Evolutionary conservation across 148 eudicot genomes (phyloP), one percentile per base, ranked within the genome.

Genomic region (Amaranthus palmeri): DNA sequence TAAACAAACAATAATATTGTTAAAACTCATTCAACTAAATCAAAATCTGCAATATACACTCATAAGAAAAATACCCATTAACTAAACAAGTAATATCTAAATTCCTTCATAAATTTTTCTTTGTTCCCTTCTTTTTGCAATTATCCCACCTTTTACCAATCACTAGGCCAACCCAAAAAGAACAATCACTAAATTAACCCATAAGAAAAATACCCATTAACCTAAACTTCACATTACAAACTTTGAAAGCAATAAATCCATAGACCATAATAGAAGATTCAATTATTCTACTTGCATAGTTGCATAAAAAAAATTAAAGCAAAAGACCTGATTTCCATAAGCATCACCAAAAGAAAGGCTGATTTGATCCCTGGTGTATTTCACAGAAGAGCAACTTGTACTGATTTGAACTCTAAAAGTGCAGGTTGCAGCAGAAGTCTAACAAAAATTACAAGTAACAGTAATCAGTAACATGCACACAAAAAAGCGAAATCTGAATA

Each of bases 301-400:
- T n/a, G n/a, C n/a, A 43, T 14, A 43, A 25, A 17, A 5, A n/a
- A 1, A 14, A 5, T 41, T n/a, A 40, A 9, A 51, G 65, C 8
- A 3, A 75, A 14, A 12, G 5, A 81, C 88, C 85, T 84, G 88
- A 61, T 82, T 80, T 14, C 90, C 90, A 74, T 82, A 80, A 56
- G 86, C 84, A 75, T 86, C 90, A 7, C 90, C 90, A 73, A 86
- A 84, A 55, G 87, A 80, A 10, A 84, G 78, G 79, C 90, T 84
- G 53, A 84, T 78, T 72, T 72, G 80, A 62, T 86, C 90, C 59
- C 83, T 82, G 42, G 90, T 86, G 67, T 82, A 80, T 53, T 55
- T 10, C 0, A 77, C 72, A 41, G 90, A 84, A 40, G 77, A 68
- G 40, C 90, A 86, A 67, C 90, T 85, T 53, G 88, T 86, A 13